Evolutionary conservation across 2,329 filamentous ascomycete genomes (phyloP).

Genomic region (Phoma sp.): DNA sequence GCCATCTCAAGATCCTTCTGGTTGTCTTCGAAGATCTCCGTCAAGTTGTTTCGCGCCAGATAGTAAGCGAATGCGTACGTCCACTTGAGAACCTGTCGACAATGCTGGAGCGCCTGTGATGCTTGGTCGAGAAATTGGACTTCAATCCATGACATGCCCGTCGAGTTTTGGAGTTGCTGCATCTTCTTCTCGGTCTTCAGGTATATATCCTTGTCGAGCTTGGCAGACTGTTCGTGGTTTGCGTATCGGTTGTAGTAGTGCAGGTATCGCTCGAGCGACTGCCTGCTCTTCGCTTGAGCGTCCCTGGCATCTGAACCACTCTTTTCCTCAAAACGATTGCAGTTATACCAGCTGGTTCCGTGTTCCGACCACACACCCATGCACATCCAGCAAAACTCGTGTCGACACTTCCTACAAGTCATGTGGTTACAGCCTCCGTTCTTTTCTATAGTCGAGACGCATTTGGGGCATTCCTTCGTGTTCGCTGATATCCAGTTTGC

Average conservation of each 20-base stretch:
- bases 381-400: slow-evolving; percentile 99
- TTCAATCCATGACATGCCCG: slow-evolving; percentile 98
- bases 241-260: slow-evolving; percentile 99
- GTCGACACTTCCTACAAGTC: slow-evolving; percentile 94
- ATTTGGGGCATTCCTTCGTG: slow-evolving; percentile 97
- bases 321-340: slow-evolving; percentile 96
- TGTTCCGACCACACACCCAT: slow-evolving; percentile 99
- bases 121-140: slow-evolving; percentile 96
- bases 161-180: slow-evolving; percentile 91
- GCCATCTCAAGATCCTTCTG: slow-evolving; percentile 98
- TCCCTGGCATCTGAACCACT: slow-evolving; percentile 89
- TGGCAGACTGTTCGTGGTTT: slow-evolving; percentile 97
- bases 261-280: slow-evolving; percentile 92
- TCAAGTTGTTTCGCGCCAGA: slow-evolving; percentile 92
- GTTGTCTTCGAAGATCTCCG: slow-evolving; percentile 98
- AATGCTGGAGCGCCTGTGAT: slow-evolving; percentile 91
- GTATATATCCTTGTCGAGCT: slow-evolving; percentile 94
- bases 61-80: slow-evolving; percentile 99
- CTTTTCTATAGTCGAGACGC: slow-evolving; percentile 97
- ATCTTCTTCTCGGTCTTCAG: slow-evolving; percentile 99
- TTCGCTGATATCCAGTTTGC: slow-evolving; percentile 99
- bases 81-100: slow-evolving; percentile 98
- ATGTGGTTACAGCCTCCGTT: slow-evolving; percentile 98
- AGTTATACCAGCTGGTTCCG: slow-evolving; percentile 99
- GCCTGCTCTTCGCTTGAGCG: slow-evolving; percentile 87